phyloP scores from a whole-genome alignment of 306 rosid genomes.

The Prunus dulcis region DNA sequence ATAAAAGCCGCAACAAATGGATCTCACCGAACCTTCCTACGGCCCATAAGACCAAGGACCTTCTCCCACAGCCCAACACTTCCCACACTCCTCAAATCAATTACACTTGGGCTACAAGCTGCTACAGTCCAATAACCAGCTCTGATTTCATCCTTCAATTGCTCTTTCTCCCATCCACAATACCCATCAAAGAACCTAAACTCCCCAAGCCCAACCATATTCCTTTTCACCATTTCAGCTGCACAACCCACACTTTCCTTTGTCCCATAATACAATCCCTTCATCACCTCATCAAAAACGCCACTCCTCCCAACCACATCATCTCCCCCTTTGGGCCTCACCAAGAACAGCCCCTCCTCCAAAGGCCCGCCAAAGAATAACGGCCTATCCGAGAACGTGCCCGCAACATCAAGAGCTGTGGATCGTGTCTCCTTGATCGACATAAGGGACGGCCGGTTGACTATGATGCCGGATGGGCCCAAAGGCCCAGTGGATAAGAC shows the following conservation, averaged over 20 bases:
- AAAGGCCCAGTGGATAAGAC: slow-evolving; percentile 60
- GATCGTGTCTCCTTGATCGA: slow-evolving; percentile 83
- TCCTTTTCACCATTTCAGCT: slow-evolving; percentile 78
- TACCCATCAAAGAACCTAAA: slow-evolving; percentile 91
- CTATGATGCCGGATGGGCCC: slow-evolving; percentile 77
- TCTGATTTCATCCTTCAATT: slow-evolving; percentile 57
- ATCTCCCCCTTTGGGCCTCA: slow-evolving; percentile 45
- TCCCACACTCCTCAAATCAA: slow-evolving; percentile 46
- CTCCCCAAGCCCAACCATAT: slow-evolving; percentile 51
- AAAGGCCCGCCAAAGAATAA: slow-evolving; percentile 89
- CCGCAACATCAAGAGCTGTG: slow-evolving; percentile 53
- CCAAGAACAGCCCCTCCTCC: slow-evolving; percentile 67
- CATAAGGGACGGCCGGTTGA: slow-evolving; percentile 80
- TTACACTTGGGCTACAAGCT: slow-evolving; percentile 76
- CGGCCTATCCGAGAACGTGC: slow-evolving; percentile 62
- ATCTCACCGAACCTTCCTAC: slow-evolving; percentile 55
- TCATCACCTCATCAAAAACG: slow-evolving; percentile 77
- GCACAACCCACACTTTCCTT: slow-evolving; percentile 84
- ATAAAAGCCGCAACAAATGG: neutral
- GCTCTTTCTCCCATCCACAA: slow-evolving; percentile 87
- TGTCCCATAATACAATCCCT: slow-evolving; percentile 75
- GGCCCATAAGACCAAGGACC: slow-evolving; percentile 72
- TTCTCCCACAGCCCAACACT: slow-evolving; percentile 73
- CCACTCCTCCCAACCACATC: slow-evolving; percentile 57
- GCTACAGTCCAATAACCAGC: slow-evolving; percentile 88